Conservation (phyloP, 768 basidiomycete genomes). For the Phlebiopsis gigantea region DNA sequence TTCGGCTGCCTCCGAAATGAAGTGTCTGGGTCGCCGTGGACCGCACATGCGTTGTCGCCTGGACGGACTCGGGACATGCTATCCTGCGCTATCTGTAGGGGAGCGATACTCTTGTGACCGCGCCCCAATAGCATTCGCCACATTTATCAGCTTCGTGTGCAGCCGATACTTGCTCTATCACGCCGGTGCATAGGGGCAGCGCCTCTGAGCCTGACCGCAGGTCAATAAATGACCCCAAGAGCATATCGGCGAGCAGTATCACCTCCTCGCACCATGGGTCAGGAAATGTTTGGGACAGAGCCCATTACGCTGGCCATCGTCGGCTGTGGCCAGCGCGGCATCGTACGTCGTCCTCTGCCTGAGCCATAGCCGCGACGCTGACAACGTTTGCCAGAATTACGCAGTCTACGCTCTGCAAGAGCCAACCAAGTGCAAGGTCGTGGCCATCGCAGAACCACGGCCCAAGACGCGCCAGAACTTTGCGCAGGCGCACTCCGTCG, state of each 20-base stretch:
- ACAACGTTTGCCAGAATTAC: conserved; percentile 43
- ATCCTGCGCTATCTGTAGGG: background rate
- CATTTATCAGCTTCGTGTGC: background rate
- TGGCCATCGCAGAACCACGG: conserved; percentile 83
- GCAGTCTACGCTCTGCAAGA: conserved; percentile 52
- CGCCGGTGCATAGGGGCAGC: background rate
- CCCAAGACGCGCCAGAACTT: conserved; percentile 57
- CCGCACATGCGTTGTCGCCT: background rate
- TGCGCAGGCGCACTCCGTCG: conserved; percentile 51
- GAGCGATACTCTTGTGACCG: background rate
- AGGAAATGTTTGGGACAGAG: conserved; percentile 14
- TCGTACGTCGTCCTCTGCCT: conserved; percentile 36
- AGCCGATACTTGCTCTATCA: background rate
- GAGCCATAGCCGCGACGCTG: background rate
- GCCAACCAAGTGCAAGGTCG: conserved; percentile 67
- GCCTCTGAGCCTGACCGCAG: conserved; percentile 2
- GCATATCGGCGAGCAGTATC: conserved; percentile 11
- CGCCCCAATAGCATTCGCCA: background rate
- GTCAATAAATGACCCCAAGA: conserved; percentile 15
- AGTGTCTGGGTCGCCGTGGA: too few relatives aligned
- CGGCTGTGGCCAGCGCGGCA: conserved; percentile 82
- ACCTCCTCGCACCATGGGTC: conserved; percentile 18
- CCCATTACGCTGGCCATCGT: conserved; percentile 72
- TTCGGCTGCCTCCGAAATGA: too few relatives aligned
- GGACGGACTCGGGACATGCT: background rate